Percentiles rank a stretch among this genome's conserved stretches.
These are phyloP conservation scores for Oryza punctata DNA, from an alignment of 176 grass and related monocot genomes.

Conservation along the genomic window DNA sequence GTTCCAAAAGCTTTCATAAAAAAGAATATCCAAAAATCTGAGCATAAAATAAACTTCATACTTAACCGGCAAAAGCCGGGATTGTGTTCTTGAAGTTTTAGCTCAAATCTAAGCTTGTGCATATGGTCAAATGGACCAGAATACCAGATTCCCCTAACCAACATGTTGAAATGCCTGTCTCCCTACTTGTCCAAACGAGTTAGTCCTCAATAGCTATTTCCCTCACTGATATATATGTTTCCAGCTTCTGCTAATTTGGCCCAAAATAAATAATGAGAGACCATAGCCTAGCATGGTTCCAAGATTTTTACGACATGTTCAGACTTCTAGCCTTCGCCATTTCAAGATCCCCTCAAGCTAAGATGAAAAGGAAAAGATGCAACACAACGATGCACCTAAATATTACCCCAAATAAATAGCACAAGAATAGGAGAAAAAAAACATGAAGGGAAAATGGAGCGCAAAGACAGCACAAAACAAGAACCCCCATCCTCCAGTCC, in stretches of 20 bases:
- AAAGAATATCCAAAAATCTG: not conserved
- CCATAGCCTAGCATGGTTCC: not conserved
- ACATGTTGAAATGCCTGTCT: not conserved
- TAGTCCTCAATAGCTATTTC: not conserved
- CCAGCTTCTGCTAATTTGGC: not conserved
- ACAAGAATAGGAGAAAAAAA: not conserved
- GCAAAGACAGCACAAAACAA: not conserved
- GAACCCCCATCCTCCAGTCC: not conserved
- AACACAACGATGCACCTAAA: not conserved
- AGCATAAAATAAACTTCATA: constrained; percentile 1
- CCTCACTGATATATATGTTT: not conserved
- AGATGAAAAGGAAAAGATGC: constrained; percentile 4
- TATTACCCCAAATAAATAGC: not conserved
- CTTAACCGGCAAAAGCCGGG: constrained; percentile 1
- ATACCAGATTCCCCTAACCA: not conserved
- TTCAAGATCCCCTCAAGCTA: constrained; percentile 2
- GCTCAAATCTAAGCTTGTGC: not conserved
- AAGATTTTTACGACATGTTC: constrained; percentile 16
- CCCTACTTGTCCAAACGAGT: not conserved
- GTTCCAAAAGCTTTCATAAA: not conserved
- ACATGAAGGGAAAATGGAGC: not conserved
- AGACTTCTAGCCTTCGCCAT: not conserved
- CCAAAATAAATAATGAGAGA: not conserved
- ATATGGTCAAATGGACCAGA: not conserved
- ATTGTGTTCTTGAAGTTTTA: not conserved